phyloP scores from a whole-genome alignment of 169 alveolate genomes.

The Plasmodium reichenowi region DNA sequence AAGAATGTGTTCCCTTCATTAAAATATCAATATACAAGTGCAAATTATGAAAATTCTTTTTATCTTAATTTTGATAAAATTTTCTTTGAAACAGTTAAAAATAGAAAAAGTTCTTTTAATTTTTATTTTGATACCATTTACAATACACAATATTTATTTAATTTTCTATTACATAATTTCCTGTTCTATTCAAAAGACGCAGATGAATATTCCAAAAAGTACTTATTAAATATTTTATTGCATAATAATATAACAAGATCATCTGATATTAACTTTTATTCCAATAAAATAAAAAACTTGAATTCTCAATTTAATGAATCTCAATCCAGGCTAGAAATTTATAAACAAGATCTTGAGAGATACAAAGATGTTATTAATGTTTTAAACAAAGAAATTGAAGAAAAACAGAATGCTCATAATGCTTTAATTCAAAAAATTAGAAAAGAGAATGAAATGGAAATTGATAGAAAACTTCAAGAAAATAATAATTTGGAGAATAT shows the following conservation, averaged over 20 bases:
- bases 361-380: slow-evolving; percentile 77
- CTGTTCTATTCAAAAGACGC: slow-evolving; percentile 77
- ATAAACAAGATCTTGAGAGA: slow-evolving; percentile 77
- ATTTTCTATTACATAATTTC: slow-evolving; percentile 75
- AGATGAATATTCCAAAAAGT: slow-evolving; percentile 77
- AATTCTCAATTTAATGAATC: slow-evolving; percentile 76
- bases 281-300: slow-evolving; percentile 75
- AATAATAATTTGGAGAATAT: slow-evolving; percentile 75
- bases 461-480: slow-evolving; percentile 74
- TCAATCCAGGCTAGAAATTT: slow-evolving; percentile 75
- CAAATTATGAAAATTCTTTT: slow-evolving; percentile 76
- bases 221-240: slow-evolving; percentile 67
- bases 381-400: slow-evolving; percentile 76
- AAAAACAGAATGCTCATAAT: slow-evolving; percentile 72
- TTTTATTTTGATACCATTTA: slow-evolving; percentile 77
- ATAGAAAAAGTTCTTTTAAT: slow-evolving; percentile 76
- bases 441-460: slow-evolving; percentile 74
- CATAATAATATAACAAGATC: slow-evolving; percentile 77
- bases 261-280: slow-evolving; percentile 76
- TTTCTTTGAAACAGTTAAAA: slow-evolving; percentile 75
- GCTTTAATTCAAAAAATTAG: slow-evolving; percentile 71
- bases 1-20: slow-evolving; percentile 46
- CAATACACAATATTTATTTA: slow-evolving; percentile 75
- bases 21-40: slow-evolving; percentile 67
- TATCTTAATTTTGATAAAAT: slow-evolving; percentile 75